Evolutionary conservation across 148 eudicot species (phyloP).

Genomic region (Chenopodium suecicum): DNA sequence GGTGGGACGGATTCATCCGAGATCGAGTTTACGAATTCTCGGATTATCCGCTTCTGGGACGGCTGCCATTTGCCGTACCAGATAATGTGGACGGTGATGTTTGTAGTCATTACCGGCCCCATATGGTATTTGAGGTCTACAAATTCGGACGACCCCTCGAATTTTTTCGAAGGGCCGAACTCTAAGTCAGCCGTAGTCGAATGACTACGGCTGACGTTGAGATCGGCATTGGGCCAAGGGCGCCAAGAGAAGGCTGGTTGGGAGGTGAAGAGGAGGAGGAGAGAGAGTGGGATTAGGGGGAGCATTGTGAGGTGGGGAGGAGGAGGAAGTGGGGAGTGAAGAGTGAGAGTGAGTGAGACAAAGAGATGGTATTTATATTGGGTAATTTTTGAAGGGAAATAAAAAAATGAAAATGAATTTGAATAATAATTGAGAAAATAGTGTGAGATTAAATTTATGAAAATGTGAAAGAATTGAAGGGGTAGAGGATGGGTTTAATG

Average conservation of each 20-base stretch:
- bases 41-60: slow-evolving; percentile 67
- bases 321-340: background rate
- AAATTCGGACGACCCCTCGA: slow-evolving; percentile 76
- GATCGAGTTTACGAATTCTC: slow-evolving; percentile 72
- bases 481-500: slow-evolving; percentile 7
- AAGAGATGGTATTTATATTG: slow-evolving; percentile 25
- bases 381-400: background rate
- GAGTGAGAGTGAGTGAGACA: slow-evolving; percentile 8
- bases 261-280: slow-evolving; percentile 19
- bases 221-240: slow-evolving; percentile 51
- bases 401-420: too few species aligned
- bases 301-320: slow-evolving; percentile 1
- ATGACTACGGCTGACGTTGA: slow-evolving; percentile 3
- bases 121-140: slow-evolving; percentile 79
- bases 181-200: slow-evolving; percentile 14
- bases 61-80: slow-evolving; percentile 83
- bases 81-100: slow-evolving; percentile 66
- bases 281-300: background rate
- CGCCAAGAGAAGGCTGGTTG: slow-evolving; percentile 44
- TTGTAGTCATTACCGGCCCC: slow-evolving; percentile 87
- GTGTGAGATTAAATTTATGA: background rate
- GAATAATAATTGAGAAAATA: too few species aligned
- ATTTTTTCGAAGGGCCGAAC: slow-evolving; percentile 56
- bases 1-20: slow-evolving; percentile 45
- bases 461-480: background rate